phyloP scores from a whole-genome alignment of 257 asterid species.

The Nyctanthes arbortristis region DNA sequence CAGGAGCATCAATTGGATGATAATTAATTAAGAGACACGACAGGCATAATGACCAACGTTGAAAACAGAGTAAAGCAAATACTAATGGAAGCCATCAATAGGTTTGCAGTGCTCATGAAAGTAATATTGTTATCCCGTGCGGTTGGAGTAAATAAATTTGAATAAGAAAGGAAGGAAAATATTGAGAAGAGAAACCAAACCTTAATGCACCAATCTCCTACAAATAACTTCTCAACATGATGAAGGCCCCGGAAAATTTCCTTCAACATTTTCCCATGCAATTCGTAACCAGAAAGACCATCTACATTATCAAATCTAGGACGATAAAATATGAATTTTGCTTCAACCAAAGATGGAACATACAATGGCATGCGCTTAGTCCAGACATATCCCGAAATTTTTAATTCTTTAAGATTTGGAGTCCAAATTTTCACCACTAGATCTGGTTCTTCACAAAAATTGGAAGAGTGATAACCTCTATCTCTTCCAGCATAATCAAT shows the following conservation, averaged over 20 bases:
- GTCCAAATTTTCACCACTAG: constrained; percentile 5
- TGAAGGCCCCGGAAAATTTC: neutral
- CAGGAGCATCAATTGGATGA: too few species aligned
- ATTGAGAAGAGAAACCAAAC: constrained; percentile 3
- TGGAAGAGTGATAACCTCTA: neutral
- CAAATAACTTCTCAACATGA: constrained; percentile 11
- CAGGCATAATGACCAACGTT: too few species aligned
- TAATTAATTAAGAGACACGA: too few species aligned
- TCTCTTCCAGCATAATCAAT: accelerated
- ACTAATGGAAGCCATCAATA: neutral
- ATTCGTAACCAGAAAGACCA: too few species aligned
- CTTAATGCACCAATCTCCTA: constrained; percentile 15
- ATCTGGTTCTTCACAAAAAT: neutral
- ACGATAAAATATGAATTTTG: neutral
- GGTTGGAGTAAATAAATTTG: neutral
- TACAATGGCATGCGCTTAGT: neutral
- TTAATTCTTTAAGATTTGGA: constrained; percentile 1
- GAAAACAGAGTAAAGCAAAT: too few species aligned
- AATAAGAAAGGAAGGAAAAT: too few species aligned
- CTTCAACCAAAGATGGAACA: constrained; percentile 5
- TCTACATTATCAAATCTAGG: too few species aligned
- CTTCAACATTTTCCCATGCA: neutral
- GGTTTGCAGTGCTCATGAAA: too few species aligned
- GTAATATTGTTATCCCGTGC: neutral
- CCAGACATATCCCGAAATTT: neutral